These are phyloP conservation scores for Metschnikowia lunata DNA, from an alignment of 805 yeast genomes.

Conservation along the genomic window DNA sequence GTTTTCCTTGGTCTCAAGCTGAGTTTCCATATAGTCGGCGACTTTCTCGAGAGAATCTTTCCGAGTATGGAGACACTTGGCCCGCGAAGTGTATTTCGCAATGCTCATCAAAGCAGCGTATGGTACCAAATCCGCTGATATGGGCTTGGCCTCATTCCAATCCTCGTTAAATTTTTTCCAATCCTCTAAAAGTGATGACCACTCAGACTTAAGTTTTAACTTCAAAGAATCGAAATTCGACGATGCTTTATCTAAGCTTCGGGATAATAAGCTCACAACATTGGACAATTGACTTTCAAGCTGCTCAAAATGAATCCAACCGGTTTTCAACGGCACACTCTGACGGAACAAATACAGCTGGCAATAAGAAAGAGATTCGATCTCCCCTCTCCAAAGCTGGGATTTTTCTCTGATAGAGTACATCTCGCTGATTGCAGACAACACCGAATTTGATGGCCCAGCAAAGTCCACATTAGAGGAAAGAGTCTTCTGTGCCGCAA, in stretches of 20 bases:
- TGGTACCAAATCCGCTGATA: slow-evolving; percentile 40
- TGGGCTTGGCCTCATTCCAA: slow-evolving; percentile 51
- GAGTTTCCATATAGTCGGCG: slow-evolving; percentile 29
- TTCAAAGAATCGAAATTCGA: slow-evolving; percentile 40
- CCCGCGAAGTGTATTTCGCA: slow-evolving; percentile 20
- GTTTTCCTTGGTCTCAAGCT: slow-evolving; percentile 23
- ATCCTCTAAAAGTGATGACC: slow-evolving; percentile 29
- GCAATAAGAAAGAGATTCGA: slow-evolving; percentile 7
- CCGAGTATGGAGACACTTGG: slow-evolving; percentile 22
- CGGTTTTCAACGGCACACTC: slow-evolving; percentile 45
- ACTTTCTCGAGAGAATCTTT: slow-evolving; percentile 10
- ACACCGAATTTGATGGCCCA: neutral
- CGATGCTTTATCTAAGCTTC: slow-evolving; percentile 35
- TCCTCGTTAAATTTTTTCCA: slow-evolving; percentile 27
- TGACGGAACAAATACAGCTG: slow-evolving; percentile 41
- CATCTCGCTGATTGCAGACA: slow-evolving; percentile 1
- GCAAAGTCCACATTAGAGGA: neutral
- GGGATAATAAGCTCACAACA: slow-evolving; percentile 33
- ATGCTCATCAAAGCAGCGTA: slow-evolving; percentile 40
- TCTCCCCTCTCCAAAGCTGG: slow-evolving; percentile 10
- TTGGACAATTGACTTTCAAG: slow-evolving; percentile 46
- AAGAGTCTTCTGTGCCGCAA: slow-evolving; percentile 5
- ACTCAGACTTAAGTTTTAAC: slow-evolving; percentile 39
- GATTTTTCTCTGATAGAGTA: slow-evolving; percentile 1
- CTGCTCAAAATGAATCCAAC: slow-evolving; percentile 64